Evolutionary conservation across 306 rosid genomes (phyloP), one percentile per base, ranked within the genome.

Genomic region (Lupinus albus): DNA sequence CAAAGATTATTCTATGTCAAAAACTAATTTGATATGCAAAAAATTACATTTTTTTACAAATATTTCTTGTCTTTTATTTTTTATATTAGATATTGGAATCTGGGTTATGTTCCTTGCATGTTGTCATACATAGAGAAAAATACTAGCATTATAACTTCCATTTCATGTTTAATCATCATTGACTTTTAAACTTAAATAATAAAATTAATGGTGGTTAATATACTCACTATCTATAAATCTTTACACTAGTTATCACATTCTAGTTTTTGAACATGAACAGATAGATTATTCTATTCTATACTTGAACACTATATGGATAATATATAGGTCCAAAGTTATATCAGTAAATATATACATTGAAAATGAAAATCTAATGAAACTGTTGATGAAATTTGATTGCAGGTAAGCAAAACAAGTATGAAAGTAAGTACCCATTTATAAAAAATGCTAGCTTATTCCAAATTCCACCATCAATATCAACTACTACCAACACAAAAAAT

Each of bases 401-500:
- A 82, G 85, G 85, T 3, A 64, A 52, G 4, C 2, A 73, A 14
- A 35, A 52, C 0, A 55, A 39, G 71, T 13, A 74, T 21, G 64
- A 55, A 53, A 36, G 55, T 7, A 51, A 36, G 1, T 90, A 86
- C 84, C 95, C 99, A 3, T 93, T 88, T 70, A 84, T 90, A 13
- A 86, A 45, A 69, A 74, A 48, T 7, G 99, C 99, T 46, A 90
- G 99, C 73, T 68, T 87, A 48, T 93, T 93, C 64, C 63, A 89
- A 32, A 72, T 89, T 2, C 46, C 64, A 41, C 78, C 92, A 35
- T 79, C 95, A 61, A 63, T 74, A 28, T 81, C 92, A 50, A 74
- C 87, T 3, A 76, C 77, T 10, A 63, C 32, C 8, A 68, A 49
- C 52, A n/a, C n/a, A n/a, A n/a, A n/a, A n/a, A 72, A 74, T 33